A percentile compares a stretch with the other conserved stretches of the same genome.
Conservation (phyloP, 768 basidiomycete genomes). For the Leccinum obscurum region DNA sequence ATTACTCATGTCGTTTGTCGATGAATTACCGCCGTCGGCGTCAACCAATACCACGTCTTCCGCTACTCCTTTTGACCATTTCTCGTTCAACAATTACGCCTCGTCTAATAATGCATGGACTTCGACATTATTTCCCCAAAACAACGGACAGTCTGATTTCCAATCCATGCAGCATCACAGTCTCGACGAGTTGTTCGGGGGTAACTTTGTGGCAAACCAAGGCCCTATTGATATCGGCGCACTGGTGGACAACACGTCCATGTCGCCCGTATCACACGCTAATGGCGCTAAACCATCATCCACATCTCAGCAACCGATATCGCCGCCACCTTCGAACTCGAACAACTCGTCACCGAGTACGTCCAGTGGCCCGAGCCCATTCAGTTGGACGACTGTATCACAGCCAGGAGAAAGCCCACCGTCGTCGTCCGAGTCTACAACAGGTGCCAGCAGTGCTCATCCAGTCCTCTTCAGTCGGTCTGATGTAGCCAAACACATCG, state of each 20-base stretch:
- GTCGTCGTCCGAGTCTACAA: slow-evolving; percentile 38
- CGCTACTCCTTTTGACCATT: slow-evolving; percentile 34
- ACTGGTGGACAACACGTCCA: slow-evolving; percentile 32
- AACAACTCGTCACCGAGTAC: slow-evolving; percentile 28
- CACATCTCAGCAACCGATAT: slow-evolving; percentile 17
- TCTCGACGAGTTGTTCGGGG: slow-evolving; percentile 51
- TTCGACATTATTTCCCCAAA: slow-evolving; percentile 23
- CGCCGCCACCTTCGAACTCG: slow-evolving; percentile 22
- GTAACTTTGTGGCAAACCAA: slow-evolving; percentile 34
- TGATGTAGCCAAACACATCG: slow-evolving; percentile 53
- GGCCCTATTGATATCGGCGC: slow-evolving; percentile 35
- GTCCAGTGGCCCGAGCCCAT: slow-evolving; percentile 26
- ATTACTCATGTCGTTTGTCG: slow-evolving; percentile 80
- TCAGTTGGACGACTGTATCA: slow-evolving; percentile 27
- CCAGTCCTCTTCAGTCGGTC: slow-evolving; percentile 40
- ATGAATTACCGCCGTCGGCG: slow-evolving; percentile 42
- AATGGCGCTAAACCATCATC: slow-evolving; percentile 22
- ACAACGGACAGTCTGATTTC: slow-evolving; percentile 24
- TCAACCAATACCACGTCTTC: slow-evolving; percentile 18
- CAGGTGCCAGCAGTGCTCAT: slow-evolving; percentile 31
- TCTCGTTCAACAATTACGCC: slow-evolving; percentile 44
- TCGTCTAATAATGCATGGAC: slow-evolving; percentile 36
- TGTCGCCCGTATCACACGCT: slow-evolving; percentile 50
- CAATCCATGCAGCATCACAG: slow-evolving; percentile 23
- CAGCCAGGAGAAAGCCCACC: slow-evolving; percentile 34